Percentiles rank a stretch among this genome's conserved stretches.
Evolutionary conservation across 1,139 yeast species (phyloP).

Genomic region (Kurtzmaniella natalensis): DNA sequence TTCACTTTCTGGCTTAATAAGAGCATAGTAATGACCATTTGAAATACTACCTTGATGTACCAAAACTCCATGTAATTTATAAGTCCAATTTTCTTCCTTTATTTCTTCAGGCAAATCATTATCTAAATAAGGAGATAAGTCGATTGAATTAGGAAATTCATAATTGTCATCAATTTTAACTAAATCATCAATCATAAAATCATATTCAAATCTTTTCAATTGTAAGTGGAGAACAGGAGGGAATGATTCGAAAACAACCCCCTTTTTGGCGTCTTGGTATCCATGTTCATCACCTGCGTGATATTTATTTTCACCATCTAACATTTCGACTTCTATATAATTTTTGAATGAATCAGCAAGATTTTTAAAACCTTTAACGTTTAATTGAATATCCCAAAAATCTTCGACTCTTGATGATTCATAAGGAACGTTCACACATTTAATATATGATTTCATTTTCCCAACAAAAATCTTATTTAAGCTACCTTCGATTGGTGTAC

Average conservation of each 20-base stretch:
- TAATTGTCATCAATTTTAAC: slow-evolving; percentile 90
- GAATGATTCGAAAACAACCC: slow-evolving; percentile 84
- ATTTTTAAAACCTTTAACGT: slow-evolving; percentile 78
- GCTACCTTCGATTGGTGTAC: slow-evolving; percentile 75
- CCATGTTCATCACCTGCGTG: slow-evolving; percentile 86
- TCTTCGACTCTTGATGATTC: slow-evolving; percentile 92
- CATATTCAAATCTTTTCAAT: slow-evolving; percentile 90
- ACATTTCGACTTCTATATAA: slow-evolving; percentile 82
- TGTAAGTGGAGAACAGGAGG: slow-evolving; percentile 94
- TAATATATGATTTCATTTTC: slow-evolving; percentile 90
- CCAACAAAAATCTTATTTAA: slow-evolving; percentile 88
- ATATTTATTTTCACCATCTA: slow-evolving; percentile 93
- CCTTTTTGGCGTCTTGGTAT: slow-evolving; percentile 93
- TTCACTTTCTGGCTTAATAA: slow-evolving; percentile 70
- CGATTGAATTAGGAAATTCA: slow-evolving; percentile 83
- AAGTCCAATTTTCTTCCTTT: slow-evolving; percentile 61
- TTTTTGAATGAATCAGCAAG: slow-evolving; percentile 75
- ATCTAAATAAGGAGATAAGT: slow-evolving; percentile 74
- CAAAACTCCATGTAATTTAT: slow-evolving; percentile 85
- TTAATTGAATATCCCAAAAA: slow-evolving; percentile 96
- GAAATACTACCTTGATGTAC: slow-evolving; percentile 96
- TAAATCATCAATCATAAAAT: slow-evolving; percentile 83
- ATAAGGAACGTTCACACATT: slow-evolving; percentile 91
- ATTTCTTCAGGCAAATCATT: slow-evolving; percentile 44
- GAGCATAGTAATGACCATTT: slow-evolving; percentile 93